These are phyloP conservation scores for Penicillium paneum DNA, from an alignment of 2,329 filamentous ascomycete genomes.

Conservation along the genomic window DNA sequence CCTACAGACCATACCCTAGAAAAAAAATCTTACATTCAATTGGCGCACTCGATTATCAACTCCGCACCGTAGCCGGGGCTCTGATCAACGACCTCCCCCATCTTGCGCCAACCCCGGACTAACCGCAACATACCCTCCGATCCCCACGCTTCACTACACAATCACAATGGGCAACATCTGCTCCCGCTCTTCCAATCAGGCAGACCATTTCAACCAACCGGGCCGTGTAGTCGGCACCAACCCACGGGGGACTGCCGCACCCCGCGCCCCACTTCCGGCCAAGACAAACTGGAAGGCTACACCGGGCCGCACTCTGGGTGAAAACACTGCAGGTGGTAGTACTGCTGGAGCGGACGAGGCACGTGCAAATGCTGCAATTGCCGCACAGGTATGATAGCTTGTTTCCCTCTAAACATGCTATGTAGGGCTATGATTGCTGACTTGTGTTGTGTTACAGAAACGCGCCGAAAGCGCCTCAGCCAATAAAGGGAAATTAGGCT, in stretches of 20 bases:
- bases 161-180: conserved; percentile 78
- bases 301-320: conserved; percentile 63
- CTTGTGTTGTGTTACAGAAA: conserved; percentile 49
- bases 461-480: conserved; percentile 54
- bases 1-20: no score
- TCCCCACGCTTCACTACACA: conserved; percentile 3
- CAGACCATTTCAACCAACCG: conserved; percentile 66
- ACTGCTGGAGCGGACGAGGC: conserved; percentile 52
- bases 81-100: neutral
- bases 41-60: neutral
- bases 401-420: neutral
- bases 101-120: neutral
- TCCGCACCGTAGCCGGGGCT: neutral
- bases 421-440: neutral
- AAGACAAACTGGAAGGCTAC: conserved; percentile 47
- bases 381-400: conserved; percentile 70
- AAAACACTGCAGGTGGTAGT: conserved; percentile 30
- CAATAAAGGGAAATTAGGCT: conserved; percentile 64
- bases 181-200: conserved; percentile 62
- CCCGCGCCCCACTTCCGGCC: conserved; percentile 47
- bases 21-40: neutral
- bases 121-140: conserved; percentile 2
- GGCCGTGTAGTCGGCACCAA: conserved; percentile 68
- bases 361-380: conserved; percentile 69
- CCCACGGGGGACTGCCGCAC: conserved; percentile 47